A percentile compares a stretch with the other conserved stretches of the same genome.
Evolutionary conservation across 1,139 yeast species (phyloP).

Genomic region (Suhomyces panamericanus): DNA sequence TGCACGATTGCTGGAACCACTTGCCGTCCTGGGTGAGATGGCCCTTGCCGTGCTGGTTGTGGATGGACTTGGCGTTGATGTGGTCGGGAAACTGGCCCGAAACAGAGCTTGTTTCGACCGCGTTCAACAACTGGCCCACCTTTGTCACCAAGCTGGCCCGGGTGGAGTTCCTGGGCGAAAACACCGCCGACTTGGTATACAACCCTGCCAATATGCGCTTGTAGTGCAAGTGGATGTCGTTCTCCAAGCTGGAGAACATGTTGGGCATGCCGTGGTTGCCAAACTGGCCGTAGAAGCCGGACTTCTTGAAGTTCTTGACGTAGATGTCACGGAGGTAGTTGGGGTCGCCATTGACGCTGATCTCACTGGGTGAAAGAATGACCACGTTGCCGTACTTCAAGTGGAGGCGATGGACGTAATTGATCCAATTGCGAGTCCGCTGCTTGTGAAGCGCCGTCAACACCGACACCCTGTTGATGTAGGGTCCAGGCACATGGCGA

Average conservation of each 20-base stretch:
- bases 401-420: constrained; percentile 53
- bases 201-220: constrained; percentile 49
- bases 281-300: constrained; percentile 62
- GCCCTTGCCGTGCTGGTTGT: constrained; percentile 41
- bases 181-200: constrained; percentile 50
- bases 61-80: constrained; percentile 32
- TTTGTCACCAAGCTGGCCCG: constrained; percentile 27
- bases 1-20: constrained; percentile 33
- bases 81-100: constrained; percentile 36
- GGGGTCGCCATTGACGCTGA: constrained; percentile 56
- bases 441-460: constrained; percentile 54
- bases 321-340: constrained; percentile 58
- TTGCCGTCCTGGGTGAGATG: constrained; percentile 14
- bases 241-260: constrained; percentile 57
- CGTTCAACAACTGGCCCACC: constrained; percentile 26
- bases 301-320: constrained; percentile 57
- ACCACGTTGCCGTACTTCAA: constrained; percentile 58
- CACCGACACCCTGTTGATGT: constrained; percentile 46
- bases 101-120: constrained; percentile 33
- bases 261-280: constrained; percentile 58
- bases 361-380: constrained; percentile 59
- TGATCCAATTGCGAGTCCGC: constrained; percentile 54
- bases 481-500: constrained; percentile 61
- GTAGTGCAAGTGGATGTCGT: constrained; percentile 49
- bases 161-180: constrained; percentile 32